These are phyloP conservation scores for Raddia guianensis DNA, from an alignment of 176 grass and related monocot genomes.

Conservation along the genomic window DNA sequence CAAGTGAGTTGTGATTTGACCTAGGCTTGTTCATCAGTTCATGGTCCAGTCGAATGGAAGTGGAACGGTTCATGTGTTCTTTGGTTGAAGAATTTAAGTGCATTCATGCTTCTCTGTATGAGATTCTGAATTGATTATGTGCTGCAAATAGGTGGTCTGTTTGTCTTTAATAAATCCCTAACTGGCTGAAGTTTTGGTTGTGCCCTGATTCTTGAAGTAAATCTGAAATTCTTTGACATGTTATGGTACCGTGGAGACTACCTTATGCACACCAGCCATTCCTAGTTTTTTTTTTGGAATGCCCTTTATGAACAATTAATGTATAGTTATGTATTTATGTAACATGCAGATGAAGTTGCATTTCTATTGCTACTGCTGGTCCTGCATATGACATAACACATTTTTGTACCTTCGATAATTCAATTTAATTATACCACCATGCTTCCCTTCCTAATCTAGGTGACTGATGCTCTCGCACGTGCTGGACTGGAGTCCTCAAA, in stretches of 20 bases:
- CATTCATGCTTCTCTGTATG: neutral
- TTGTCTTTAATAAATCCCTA: neutral
- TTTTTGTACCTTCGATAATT: conserved; percentile 17
- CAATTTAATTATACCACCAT: neutral
- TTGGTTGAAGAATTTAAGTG: neutral
- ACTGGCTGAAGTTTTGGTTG: neutral
- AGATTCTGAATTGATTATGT: neutral
- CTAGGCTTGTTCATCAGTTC: neutral
- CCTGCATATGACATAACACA: neutral
- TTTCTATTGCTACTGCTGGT: neutral
- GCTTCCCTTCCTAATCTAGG: conserved; percentile 48
- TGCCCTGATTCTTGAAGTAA: neutral
- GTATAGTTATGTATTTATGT: neutral
- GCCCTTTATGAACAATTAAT: neutral
- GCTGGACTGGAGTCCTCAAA: conserved; percentile 84
- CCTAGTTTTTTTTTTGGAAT: neutral
- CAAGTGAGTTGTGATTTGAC: neutral
- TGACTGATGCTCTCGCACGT: conserved; percentile 67
- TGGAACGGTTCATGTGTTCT: neutral
- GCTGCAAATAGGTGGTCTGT: neutral
- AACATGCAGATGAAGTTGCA: neutral
- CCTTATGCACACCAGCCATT: neutral
- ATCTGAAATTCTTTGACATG: neutral
- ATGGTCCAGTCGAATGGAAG: neutral
- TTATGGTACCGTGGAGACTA: neutral